Evolutionary conservation across 371 early-diverging fungal genomes (phyloP), one percentile per base, ranked within the genome.

Genomic region (Batkoa obscura): DNA sequence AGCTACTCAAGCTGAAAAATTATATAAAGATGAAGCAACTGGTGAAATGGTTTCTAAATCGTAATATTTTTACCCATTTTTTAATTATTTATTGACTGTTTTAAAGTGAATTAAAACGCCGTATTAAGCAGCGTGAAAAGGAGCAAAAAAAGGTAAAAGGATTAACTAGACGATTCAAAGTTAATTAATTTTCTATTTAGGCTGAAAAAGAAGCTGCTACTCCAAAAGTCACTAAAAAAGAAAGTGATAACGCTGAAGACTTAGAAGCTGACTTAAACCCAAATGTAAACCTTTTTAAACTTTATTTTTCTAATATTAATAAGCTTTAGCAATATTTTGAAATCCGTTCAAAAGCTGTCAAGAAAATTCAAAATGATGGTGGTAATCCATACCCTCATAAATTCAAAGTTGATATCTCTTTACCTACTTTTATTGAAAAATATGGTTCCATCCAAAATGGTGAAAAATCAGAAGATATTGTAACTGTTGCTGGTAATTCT

Each of bases 361-460:
- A 74, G 59, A 76, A 83, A 72, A 73, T 90, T 59, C 84, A 88
- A 61, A 76, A 75, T 57, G 67, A 81, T 60, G 76, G 74, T 41
- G 86, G 88, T 62, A 79, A 76, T 62, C 94, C 95, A 48, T 97
- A 95, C 65, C 98, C 98, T 56, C 90, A 97, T 84, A 97, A 97
- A 78, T 97, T 93, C 84, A 69, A 89, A 53, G 96, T 94, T 43
- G 68, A 78, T 43, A 70, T 88, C 66, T 83, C 86, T 13, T 60
- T 96, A 58, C 76, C 87, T 31, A 83, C 75, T 31, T 97, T 86
- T 61, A 86, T 94, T 58, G 78, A 75, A 60, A 88, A 89, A 78
- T 97, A 76, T 69, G 64, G 59, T 58, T 57, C 65, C 43, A 59
- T 94, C 55, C 73, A 80, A 66, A 67, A 73, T 53, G 92, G 87